Conservation (phyloP, 2,329 filamentous ascomycete species). For the Didymella arachidicola region DNA sequence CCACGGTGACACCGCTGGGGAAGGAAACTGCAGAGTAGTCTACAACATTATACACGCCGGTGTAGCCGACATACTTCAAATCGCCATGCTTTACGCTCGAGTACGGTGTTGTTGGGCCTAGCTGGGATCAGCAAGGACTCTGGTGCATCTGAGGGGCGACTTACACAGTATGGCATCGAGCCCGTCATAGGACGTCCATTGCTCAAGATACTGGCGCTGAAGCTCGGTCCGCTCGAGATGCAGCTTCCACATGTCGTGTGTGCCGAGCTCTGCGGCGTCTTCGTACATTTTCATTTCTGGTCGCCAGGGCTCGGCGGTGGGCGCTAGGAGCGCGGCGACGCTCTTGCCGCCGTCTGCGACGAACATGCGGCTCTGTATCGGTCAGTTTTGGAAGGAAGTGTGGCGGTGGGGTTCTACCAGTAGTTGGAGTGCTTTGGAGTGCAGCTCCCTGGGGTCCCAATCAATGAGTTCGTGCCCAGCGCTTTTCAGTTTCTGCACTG, state of each 20-base stretch:
- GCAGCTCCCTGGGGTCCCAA: constrained; percentile 61
- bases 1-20: constrained; percentile 51
- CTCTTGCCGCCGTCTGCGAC: constrained; percentile 61
- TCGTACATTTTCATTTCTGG: constrained; percentile 59
- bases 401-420: constrained; percentile 47
- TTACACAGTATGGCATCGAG: constrained; percentile 56
- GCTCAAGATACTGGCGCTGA: constrained; percentile 54
- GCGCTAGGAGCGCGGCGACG: constrained; percentile 52
- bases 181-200: constrained; percentile 53
- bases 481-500: constrained; percentile 60
- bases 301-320: constrained; percentile 55
- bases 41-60: constrained; percentile 58
- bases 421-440: constrained; percentile 60
- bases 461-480: constrained; percentile 65
- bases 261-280: constrained; percentile 54
- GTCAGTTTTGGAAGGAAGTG: constrained; percentile 1
- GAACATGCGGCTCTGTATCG: constrained; percentile 53
- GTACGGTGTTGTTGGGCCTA: constrained; percentile 56
- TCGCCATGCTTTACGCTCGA: constrained; percentile 53
- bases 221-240: constrained; percentile 57
- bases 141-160: background rate
- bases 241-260: constrained; percentile 58
- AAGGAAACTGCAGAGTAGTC: constrained; percentile 58
- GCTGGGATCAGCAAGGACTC: constrained; percentile 12
- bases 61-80: constrained; percentile 57